Evolutionary conservation across 345 rosid species (phyloP).

Genomic region (Boechera retrofracta): DNA sequence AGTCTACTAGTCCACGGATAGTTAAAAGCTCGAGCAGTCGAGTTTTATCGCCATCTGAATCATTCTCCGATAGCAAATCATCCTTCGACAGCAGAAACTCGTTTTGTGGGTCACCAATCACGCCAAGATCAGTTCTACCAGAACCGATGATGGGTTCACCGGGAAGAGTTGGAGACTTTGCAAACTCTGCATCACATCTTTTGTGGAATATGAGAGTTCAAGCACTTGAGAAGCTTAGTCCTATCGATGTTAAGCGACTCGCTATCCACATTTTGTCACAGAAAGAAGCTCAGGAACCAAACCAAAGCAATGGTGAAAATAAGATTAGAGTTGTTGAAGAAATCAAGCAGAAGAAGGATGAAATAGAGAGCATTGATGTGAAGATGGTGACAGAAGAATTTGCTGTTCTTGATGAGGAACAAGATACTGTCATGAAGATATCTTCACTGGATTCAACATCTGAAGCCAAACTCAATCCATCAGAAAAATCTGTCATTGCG

Average conservation of each 20-base stretch:
- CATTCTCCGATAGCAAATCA: constrained; percentile 52
- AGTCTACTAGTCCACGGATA: constrained; percentile 23
- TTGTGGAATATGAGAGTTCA: constrained; percentile 62
- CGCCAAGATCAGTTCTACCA: constrained; percentile 54
- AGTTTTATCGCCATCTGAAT: constrained; percentile 38
- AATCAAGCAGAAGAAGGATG: constrained; percentile 19
- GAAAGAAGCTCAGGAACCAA: constrained; percentile 45
- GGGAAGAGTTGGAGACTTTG: constrained; percentile 38
- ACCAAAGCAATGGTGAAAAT: constrained; percentile 32
- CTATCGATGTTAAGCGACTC: constrained; percentile 68
- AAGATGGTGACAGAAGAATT: constrained; percentile 36
- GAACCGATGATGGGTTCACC: constrained; percentile 44
- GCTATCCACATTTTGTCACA: constrained; percentile 56
- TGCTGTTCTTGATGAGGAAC: constrained; percentile 29
- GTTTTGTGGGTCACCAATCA: constrained; percentile 49
- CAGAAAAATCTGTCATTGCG: background rate
- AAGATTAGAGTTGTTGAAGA: constrained; percentile 44
- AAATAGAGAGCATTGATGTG: constrained; percentile 29
- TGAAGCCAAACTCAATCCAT: constrained; percentile 33
- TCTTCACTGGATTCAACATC: constrained; percentile 31
- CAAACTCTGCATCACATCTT: constrained; percentile 48
- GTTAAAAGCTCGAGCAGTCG: constrained; percentile 38
- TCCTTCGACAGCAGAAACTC: constrained; percentile 51
- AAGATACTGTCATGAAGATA: constrained; percentile 26
- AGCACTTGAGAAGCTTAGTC: constrained; percentile 75